Evolutionary conservation across 2,329 filamentous ascomycete species (phyloP).

Genomic region (Pseudogymnoascus sp.): DNA sequence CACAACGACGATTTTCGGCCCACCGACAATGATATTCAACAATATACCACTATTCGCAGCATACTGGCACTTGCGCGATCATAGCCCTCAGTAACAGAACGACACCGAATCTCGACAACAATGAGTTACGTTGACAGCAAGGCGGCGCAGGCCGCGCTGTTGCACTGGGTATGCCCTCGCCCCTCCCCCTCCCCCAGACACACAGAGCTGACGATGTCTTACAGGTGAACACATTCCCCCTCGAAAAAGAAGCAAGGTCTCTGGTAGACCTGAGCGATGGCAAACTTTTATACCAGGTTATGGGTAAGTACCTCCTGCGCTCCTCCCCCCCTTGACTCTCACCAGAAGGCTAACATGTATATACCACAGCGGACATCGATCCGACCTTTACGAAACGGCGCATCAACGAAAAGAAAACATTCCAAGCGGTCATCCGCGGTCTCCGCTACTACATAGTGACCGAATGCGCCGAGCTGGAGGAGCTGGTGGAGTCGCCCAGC

Average conservation of each 20-base stretch:
- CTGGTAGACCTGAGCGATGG: conserved; percentile 30
- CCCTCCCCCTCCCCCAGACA: conserved; percentile 10
- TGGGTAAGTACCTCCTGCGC: conserved; percentile 29
- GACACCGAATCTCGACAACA: conserved; percentile 29
- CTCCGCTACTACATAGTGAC: conserved; percentile 49
- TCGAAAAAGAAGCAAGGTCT: conserved; percentile 23
- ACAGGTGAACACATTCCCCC: conserved; percentile 31
- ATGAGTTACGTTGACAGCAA: conserved; percentile 30
- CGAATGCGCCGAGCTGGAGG: conserved; percentile 44
- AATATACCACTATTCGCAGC: not conserved
- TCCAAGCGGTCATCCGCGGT: conserved; percentile 48
- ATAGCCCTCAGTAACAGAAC: conserved; percentile 8
- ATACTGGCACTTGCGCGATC: conserved; percentile 8
- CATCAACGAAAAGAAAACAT: conserved; percentile 43
- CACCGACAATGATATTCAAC: conserved; percentile 7
- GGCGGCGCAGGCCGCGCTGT: conserved; percentile 47
- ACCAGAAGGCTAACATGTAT: conserved; percentile 29
- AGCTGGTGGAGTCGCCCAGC: conserved; percentile 46
- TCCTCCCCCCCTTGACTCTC: not conserved
- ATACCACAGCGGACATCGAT: conserved; percentile 52
- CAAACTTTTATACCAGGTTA: conserved; percentile 26
- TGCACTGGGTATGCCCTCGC: conserved; percentile 44
- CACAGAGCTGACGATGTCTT: conserved; percentile 18
- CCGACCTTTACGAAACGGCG: conserved; percentile 49
- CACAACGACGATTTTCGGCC: not conserved